Percentiles rank a stretch among this genome's conserved stretches.
Evolutionary conservation across 2,329 filamentous ascomycete species (phyloP).

Genomic region (Epichloe brachyelytri): DNA sequence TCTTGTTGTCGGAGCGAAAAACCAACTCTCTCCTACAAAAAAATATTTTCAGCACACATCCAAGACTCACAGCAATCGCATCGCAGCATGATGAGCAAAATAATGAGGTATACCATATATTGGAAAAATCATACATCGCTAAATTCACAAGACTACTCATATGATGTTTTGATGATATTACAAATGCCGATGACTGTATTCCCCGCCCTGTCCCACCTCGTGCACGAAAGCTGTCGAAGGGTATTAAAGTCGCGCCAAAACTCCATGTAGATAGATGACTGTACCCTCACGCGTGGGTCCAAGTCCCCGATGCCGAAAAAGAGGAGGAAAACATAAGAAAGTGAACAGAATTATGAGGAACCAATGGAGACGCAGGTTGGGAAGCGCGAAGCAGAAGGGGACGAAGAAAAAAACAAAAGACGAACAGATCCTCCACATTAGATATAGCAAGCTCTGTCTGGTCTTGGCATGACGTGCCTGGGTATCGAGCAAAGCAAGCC

Average conservation of each 20-base stretch:
- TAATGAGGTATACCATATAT: too few relatives aligned
- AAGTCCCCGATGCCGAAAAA: neutral
- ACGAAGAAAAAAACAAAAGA: neutral
- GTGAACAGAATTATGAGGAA: too few relatives aligned
- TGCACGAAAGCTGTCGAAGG: neutral
- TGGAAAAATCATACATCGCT: neutral
- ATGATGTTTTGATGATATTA: neutral
- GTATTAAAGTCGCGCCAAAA: neutral
- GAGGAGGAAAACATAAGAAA: too few relatives aligned
- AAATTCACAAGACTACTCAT: neutral
- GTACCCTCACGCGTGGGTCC: neutral
- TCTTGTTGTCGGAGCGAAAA: too few relatives aligned
- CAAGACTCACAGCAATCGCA: too few relatives aligned
- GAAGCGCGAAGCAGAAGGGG: neutral
- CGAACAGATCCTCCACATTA: neutral
- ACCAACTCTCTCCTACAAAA: too few relatives aligned
- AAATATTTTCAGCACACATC: too few relatives aligned
- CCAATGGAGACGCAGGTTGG: too few relatives aligned
- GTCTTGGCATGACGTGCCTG: neutral
- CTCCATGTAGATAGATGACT: neutral
- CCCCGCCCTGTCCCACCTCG: neutral
- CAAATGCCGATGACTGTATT: constrained; percentile 1
- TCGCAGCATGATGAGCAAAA: too few relatives aligned
- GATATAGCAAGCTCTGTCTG: neutral
- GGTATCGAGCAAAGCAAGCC: neutral